phyloP scores from a whole-genome alignment of 139 green algal genomes.

The Chlamydomonas eustigma region DNA sequence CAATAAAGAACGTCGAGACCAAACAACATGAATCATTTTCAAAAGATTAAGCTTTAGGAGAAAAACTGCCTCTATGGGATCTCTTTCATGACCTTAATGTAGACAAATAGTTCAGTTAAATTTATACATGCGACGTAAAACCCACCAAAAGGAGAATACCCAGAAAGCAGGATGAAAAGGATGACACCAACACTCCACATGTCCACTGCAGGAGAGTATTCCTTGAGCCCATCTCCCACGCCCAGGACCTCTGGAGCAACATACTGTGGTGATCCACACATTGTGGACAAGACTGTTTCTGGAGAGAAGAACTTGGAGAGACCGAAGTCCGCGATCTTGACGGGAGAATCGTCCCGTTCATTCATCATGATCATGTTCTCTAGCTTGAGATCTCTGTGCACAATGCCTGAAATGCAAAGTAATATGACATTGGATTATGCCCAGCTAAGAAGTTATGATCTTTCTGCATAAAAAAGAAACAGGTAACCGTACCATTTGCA shows the following conservation, averaged over 20 bases:
- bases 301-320: slow-evolving; percentile 73
- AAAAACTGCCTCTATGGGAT: too few relatives aligned
- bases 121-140: background rate
- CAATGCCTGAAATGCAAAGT: slow-evolving; percentile 54
- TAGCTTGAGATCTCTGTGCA: slow-evolving; percentile 80
- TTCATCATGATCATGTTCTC: slow-evolving; percentile 84
- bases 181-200: slow-evolving; percentile 82
- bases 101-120: too few relatives aligned
- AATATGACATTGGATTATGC: too few relatives aligned
- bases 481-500: slow-evolving; percentile 40
- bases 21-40: too few relatives aligned
- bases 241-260: slow-evolving; percentile 69
- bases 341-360: slow-evolving; percentile 48
- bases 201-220: slow-evolving; percentile 64
- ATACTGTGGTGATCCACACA: slow-evolving; percentile 74
- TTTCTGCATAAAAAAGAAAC: too few relatives aligned
- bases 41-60: too few relatives aligned
- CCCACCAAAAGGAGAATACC: slow-evolving; percentile 72
- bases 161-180: slow-evolving; percentile 63
- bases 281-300: slow-evolving; percentile 66
- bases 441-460: too few relatives aligned
- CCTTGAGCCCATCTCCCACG: slow-evolving; percentile 60
- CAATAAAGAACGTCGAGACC: too few relatives aligned
- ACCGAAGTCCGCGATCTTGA: slow-evolving; percentile 85
- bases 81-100: too few relatives aligned